phyloP scores from a whole-genome alignment of 139 green algal genomes.

The Dunaliella primolecta region DNA sequence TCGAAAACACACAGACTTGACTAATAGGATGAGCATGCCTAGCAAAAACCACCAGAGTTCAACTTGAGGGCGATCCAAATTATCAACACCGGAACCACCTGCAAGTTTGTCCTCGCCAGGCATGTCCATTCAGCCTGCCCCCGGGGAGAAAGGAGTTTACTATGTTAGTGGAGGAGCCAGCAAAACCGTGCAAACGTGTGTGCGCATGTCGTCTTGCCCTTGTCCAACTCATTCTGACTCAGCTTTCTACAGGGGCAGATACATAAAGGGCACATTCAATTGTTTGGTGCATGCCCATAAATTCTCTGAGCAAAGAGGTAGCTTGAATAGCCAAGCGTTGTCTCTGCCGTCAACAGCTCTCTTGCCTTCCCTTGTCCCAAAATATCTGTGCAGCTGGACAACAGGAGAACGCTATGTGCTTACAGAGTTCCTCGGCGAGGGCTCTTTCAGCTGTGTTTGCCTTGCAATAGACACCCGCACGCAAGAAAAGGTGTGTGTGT shows the following conservation, averaged over 20 bases:
- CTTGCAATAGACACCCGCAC: constrained; percentile 7
- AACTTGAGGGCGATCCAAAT: too few relatives aligned
- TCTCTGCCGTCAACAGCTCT: neutral
- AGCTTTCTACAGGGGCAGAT: too few relatives aligned
- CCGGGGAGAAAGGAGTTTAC: neutral
- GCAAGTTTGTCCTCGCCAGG: neutral
- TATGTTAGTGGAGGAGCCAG: neutral
- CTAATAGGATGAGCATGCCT: too few relatives aligned
- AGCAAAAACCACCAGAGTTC: too few relatives aligned
- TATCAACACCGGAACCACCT: too few relatives aligned
- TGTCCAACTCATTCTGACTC: too few relatives aligned
- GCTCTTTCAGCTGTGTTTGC: constrained; percentile 15
- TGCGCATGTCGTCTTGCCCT: neutral
- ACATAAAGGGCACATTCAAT: too few relatives aligned
- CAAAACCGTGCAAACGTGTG: neutral
- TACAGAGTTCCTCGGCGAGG: constrained; percentile 7
- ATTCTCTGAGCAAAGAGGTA: too few relatives aligned
- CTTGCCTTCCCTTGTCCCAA: neutral
- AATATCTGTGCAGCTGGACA: neutral
- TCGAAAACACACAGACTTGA: too few relatives aligned
- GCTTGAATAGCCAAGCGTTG: neutral
- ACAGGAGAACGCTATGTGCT: neutral
- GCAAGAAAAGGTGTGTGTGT: constrained; percentile 9
- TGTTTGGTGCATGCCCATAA: too few relatives aligned
- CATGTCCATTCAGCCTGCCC: neutral